These are phyloP conservation scores for Linum tenue DNA, from an alignment of 345 rosid species.

Conservation along the genomic window DNA sequence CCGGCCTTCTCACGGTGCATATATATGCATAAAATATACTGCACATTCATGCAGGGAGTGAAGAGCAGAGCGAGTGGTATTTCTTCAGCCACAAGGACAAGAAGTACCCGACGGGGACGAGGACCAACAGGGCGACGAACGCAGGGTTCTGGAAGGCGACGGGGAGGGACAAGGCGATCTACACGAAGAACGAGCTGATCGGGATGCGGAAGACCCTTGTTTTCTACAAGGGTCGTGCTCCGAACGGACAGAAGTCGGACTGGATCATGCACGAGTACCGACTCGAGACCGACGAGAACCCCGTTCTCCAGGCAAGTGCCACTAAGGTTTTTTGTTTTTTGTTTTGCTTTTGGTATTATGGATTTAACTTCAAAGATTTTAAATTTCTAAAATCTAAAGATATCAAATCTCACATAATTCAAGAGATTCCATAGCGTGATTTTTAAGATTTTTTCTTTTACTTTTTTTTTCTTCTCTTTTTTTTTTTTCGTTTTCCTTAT, in stretches of 20 bases:
- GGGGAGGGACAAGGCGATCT: conserved; percentile 29
- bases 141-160: conserved; percentile 37
- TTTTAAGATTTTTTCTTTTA: too few species aligned
- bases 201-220: conserved; percentile 35
- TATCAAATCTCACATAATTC: too few species aligned
- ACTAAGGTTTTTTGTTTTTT: too few species aligned
- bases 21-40: too few species aligned
- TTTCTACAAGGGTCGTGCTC: conserved; percentile 30
- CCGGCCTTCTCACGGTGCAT: too few species aligned
- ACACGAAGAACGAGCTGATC: conserved; percentile 21
- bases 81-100: conserved; percentile 34
- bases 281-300: conserved; percentile 6
- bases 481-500: too few species aligned
- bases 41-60: conserved; percentile 20
- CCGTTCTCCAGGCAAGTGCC: conserved; percentile 2
- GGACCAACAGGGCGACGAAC: conserved; percentile 30
- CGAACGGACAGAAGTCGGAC: conserved; percentile 33
- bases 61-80: conserved; percentile 28
- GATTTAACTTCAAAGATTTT: too few species aligned
- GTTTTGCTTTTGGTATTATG: too few species aligned
- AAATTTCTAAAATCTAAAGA: too few species aligned
- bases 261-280: conserved; percentile 35
- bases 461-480: too few species aligned
- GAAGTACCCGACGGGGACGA: conserved; percentile 34
- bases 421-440: too few species aligned